Base-by-base conservation (phyloP, 2,329 filamentous ascomycete genomes). In the Neopestalotiopsis rosae region DNA sequence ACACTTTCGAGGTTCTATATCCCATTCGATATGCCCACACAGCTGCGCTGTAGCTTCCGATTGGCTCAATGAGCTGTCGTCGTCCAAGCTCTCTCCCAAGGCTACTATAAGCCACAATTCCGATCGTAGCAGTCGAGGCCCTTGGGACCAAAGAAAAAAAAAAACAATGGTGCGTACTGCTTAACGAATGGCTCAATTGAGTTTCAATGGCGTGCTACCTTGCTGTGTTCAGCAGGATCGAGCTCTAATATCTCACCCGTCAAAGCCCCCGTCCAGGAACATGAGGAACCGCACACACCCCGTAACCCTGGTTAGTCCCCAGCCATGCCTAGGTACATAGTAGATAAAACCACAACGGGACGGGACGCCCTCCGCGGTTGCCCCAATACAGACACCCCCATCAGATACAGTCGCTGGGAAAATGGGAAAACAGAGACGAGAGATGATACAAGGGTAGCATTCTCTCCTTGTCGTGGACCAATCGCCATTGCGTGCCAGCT, bases 381-480 rank as follows among this genome's bases (percentile, higher is more conserved):
- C 6, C 45, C 45, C 45, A 52, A 52, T 52, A 52, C 45, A 52
- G 45, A 52, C 45, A 52, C 45, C 28, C 58, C 28, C 28, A 61
- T 61, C 24, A 61, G 14, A 61, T 20, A 61, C 20, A 28, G n/a
- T 38, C 58, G 14, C 32, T 30, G 28, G 45, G n/a, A 52, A 52
- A 52, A 13, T 13, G 45, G 45, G 45, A 52, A 52, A 52, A n/a
- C 13, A 58, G 57, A 30, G 9, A 56, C 13, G 12, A 59, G 59
- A 62, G 59, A 62, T 62, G 40, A 62, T 28, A 62, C 30, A 20
- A 38, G 13, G 59, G 59, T 62, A 34, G 14, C 14, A 62, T 13
- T 40, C 30, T 62, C 10, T 34, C 24, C 34, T 40, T 5, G 5
- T 17, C 32, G n/a, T 40, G n/a, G 59, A 62, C 59, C 59, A 62